These are phyloP conservation scores for Eucalyptus erythrocorys DNA, from an alignment of 345 rosid genomes.

Conservation along the genomic window DNA sequence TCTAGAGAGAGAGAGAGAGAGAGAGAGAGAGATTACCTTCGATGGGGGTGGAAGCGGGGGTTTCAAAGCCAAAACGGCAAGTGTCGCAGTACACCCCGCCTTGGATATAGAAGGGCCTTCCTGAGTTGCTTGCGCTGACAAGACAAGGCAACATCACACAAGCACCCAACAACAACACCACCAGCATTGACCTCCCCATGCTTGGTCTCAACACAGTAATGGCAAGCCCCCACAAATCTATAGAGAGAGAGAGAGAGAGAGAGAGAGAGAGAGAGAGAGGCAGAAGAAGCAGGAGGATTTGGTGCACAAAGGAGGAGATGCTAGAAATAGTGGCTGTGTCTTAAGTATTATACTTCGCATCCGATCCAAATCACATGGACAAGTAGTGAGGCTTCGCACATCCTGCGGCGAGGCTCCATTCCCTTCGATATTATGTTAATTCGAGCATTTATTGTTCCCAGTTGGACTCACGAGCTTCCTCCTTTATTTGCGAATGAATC, in stretches of 20 bases:
- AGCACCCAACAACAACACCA: neutral
- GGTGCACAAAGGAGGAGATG: neutral
- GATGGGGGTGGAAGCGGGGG: constrained; percentile 23
- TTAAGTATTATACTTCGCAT: neutral
- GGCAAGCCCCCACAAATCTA: neutral
- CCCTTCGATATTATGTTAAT: neutral
- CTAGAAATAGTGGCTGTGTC: neutral
- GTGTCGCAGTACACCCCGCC: constrained; percentile 68
- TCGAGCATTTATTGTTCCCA: neutral
- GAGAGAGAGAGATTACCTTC: constrained; percentile 12
- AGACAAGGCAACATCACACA: neutral
- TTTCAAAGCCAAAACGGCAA: constrained; percentile 60
- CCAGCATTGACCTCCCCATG: neutral
- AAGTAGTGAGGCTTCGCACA: neutral
- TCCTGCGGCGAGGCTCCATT: neutral
- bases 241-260: neutral
- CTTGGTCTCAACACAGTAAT: neutral
- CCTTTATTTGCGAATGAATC: neutral
- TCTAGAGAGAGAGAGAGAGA: neutral
- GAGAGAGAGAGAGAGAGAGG: neutral
- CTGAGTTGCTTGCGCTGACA: neutral
- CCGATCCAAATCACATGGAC: neutral
- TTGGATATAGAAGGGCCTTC: constrained; percentile 21
- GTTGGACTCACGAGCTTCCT: neutral
- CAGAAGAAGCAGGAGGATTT: neutral